Conservation (phyloP, 371 early-diverging fungal species). For the Apophysomyces elegans region DNA sequence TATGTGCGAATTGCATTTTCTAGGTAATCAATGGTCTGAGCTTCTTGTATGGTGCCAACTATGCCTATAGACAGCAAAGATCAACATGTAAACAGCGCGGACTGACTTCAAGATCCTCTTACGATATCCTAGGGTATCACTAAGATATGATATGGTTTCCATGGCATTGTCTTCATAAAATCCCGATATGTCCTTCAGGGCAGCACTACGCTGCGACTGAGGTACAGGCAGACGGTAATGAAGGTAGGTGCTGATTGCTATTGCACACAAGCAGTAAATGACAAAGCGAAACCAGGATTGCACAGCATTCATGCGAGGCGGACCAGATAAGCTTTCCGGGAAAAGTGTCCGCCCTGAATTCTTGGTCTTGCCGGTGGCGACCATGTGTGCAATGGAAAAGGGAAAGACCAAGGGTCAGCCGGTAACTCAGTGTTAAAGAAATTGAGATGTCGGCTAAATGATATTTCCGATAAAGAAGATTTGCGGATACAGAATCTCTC, state of each 20-base stretch:
- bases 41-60: conserved; percentile 53
- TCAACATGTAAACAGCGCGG: conserved; percentile 20
- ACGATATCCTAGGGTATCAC: conserved; percentile 62
- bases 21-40: conserved; percentile 46
- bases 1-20: conserved; percentile 31
- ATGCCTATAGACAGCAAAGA: conserved; percentile 37
- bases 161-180: conserved; percentile 67
- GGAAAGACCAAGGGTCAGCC: not conserved
- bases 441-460: too few relatives aligned
- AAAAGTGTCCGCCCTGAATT: not conserved
- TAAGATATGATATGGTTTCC: conserved; percentile 49
- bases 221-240: conserved; percentile 50
- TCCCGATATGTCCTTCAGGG: conserved; percentile 34
- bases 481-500: too few relatives aligned
- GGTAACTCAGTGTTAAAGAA: not conserved
- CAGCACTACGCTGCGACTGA: conserved; percentile 37
- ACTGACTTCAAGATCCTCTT: conserved; percentile 23
- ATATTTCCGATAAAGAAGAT: too few relatives aligned
- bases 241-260: conserved; percentile 37
- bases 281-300: conserved; percentile 20
- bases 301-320: conserved; percentile 1
- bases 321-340: not conserved
- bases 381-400: conserved; percentile 4
- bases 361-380: not conserved
- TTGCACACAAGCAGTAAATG: conserved; percentile 29